A percentile compares a stretch with the other conserved stretches of the same genome.
These are phyloP conservation scores for Colletotrichum sp. DNA, from an alignment of 2,329 filamentous ascomycete genomes.

Conservation along the genomic window DNA sequence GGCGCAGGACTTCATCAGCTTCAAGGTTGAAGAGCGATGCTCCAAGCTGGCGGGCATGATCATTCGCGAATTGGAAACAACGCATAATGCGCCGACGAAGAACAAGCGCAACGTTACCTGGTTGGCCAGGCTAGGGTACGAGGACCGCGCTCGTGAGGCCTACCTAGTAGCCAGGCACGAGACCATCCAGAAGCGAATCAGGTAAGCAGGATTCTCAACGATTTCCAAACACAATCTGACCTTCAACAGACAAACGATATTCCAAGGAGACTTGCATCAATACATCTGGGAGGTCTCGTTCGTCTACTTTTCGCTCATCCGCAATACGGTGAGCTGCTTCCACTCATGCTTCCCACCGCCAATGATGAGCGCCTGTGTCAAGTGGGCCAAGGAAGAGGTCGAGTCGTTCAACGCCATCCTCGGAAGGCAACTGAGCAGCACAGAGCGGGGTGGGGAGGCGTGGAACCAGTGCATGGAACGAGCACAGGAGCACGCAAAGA, in stretches of 20 bases:
- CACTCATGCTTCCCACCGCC: conserved; percentile 83
- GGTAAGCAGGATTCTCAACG: conserved; percentile 56
- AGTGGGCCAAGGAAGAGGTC: conserved; percentile 96
- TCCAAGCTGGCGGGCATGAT: conserved; percentile 78
- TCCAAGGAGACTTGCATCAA: conserved; percentile 88
- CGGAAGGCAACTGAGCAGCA: conserved; percentile 83
- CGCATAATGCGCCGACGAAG: conserved; percentile 76
- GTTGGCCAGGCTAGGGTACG: conserved; percentile 86
- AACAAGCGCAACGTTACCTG: conserved; percentile 84
- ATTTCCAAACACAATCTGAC: not conserved
- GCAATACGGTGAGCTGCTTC: conserved; percentile 90
- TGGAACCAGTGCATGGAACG: conserved; percentile 86
- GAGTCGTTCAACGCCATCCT: conserved; percentile 89
- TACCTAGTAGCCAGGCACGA: conserved; percentile 82
- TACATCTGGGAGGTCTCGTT: conserved; percentile 97
- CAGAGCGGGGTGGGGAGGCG: conserved; percentile 74
- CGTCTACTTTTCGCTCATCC: conserved; percentile 93
- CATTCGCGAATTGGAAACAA: conserved; percentile 77
- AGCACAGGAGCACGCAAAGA: conserved; percentile 78
- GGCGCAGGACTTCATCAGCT: conserved; percentile 89
- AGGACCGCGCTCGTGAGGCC: conserved; percentile 85
- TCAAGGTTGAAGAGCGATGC: conserved; percentile 88
- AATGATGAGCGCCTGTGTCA: conserved; percentile 93
- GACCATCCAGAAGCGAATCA: conserved; percentile 80
- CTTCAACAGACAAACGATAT: conserved; percentile 79